These are phyloP conservation scores for Fusarium burgessii DNA, from an alignment of 2,329 filamentous ascomycete species.

Conservation along the genomic window DNA sequence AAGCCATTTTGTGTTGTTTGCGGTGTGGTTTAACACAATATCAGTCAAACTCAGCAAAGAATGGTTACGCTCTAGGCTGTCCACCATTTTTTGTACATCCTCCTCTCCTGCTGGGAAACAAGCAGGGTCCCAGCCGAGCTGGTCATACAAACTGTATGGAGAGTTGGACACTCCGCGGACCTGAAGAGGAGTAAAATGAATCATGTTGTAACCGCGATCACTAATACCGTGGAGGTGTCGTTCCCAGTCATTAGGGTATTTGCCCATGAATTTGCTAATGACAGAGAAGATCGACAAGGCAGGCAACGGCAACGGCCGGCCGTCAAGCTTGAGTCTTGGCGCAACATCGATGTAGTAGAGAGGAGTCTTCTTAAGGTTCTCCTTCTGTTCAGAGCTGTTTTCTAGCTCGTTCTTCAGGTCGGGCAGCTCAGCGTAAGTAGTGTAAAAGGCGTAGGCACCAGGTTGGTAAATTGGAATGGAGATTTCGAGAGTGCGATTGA, in stretches of 20 bases:
- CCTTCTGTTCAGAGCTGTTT: slow-evolving; percentile 46
- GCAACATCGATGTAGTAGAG: slow-evolving; percentile 95
- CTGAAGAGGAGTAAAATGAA: slow-evolving; percentile 97
- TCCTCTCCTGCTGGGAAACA: slow-evolving; percentile 88
- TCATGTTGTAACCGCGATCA: slow-evolving; percentile 96
- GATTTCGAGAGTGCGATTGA: slow-evolving; percentile 91
- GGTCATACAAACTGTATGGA: slow-evolving; percentile 96
- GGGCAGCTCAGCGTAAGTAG: slow-evolving; percentile 89
- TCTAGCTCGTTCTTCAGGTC: slow-evolving; percentile 60
- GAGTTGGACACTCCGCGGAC: slow-evolving; percentile 91
- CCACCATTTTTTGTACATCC: slow-evolving; percentile 81
- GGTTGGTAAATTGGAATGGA: slow-evolving; percentile 85
- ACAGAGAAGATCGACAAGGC: slow-evolving; percentile 92
- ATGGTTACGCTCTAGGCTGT: slow-evolving; percentile 85
- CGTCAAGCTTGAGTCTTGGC: slow-evolving; percentile 80
- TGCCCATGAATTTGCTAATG: slow-evolving; percentile 98
- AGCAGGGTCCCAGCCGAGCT: slow-evolving; percentile 84
- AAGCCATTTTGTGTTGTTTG: slow-evolving; percentile 94
- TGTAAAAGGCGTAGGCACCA: slow-evolving; percentile 94
- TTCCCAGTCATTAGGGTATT: slow-evolving; percentile 90
- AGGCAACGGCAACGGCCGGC: slow-evolving; percentile 80
- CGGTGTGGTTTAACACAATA: slow-evolving; percentile 98
- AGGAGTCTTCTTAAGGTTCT: slow-evolving; percentile 73
- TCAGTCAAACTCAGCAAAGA: slow-evolving; percentile 91
- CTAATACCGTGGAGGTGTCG: slow-evolving; percentile 89